A percentile compares a stretch with the other conserved stretches of the same genome.
These are phyloP conservation scores for Marasmius sp. DNA, from an alignment of 1,284 basidiomycete species.

Conservation along the genomic window DNA sequence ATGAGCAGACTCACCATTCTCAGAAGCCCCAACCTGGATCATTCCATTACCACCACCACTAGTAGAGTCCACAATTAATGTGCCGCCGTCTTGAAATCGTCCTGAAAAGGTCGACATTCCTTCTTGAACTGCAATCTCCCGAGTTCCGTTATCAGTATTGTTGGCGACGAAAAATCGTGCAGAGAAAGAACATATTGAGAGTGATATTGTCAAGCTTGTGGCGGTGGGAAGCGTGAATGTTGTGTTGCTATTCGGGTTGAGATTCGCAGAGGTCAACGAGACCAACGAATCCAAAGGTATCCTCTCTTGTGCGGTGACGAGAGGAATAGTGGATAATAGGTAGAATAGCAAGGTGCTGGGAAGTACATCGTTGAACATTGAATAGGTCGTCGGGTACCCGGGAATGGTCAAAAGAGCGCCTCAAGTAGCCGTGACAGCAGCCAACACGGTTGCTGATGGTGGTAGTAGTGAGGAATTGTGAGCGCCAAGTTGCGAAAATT, in stretches of 20 bases:
- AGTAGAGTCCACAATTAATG: constrained; percentile 42
- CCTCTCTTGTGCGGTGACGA: constrained; percentile 32
- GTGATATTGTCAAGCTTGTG: constrained; percentile 48
- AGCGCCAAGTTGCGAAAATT: no score
- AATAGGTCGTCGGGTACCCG: not conserved
- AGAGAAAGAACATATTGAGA: constrained; percentile 53
- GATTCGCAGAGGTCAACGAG: constrained; percentile 25
- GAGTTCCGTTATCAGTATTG: constrained; percentile 37
- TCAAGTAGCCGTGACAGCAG: no score
- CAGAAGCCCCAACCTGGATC: constrained; percentile 61
- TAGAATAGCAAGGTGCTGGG: constrained; percentile 22
- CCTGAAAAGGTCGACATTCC: constrained; percentile 64
- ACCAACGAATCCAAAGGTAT: constrained; percentile 37
- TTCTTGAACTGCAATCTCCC: constrained; percentile 47
- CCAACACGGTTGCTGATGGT: no score
- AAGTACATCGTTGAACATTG: not conserved
- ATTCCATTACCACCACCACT: constrained; percentile 30
- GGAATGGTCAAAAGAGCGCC: no score
- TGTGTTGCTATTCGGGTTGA: constrained; percentile 28
- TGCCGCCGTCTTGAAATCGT: constrained; percentile 41
- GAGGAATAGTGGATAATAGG: constrained; percentile 16
- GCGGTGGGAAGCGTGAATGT: constrained; percentile 40
- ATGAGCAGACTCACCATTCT: constrained; percentile 39
- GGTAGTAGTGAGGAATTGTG: no score
- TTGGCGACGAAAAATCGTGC: constrained; percentile 61